A percentile compares a stretch with the other conserved stretches of the same genome.
phyloP scores from a whole-genome alignment of 768 basidiomycete species.

The Auricularia sp. region DNA sequence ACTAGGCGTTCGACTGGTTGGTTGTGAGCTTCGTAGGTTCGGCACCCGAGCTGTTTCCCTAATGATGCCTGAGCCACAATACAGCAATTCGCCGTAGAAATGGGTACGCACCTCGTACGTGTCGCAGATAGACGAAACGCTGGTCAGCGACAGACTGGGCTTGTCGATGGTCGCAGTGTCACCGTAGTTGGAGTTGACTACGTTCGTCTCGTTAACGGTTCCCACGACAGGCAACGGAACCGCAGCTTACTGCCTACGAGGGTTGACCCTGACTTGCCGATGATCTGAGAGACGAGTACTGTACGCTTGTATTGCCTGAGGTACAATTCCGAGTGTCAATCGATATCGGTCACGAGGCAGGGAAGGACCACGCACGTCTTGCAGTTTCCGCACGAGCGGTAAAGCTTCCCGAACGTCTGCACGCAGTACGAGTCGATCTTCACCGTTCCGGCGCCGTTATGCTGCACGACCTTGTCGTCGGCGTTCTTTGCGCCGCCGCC shows the following conservation, averaged over 20 bases:
- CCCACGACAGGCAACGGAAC: neutral
- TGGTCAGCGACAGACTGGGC: neutral
- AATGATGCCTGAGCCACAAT: neutral
- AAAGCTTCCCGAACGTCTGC: constrained; percentile 5
- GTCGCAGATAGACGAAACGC: constrained; percentile 1
- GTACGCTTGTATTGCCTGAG: constrained; percentile 5
- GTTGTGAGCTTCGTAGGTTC: constrained; percentile 5
- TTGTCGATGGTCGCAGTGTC: neutral
- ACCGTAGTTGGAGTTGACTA: neutral
- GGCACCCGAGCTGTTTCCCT: constrained; percentile 5
- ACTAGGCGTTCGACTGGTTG: constrained; percentile 2
- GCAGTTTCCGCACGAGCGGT: constrained; percentile 10
- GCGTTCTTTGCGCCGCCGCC: constrained; percentile 7
- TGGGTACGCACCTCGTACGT: neutral
- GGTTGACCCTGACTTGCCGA: neutral
- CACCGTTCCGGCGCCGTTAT: constrained; percentile 6
- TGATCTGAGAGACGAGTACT: neutral
- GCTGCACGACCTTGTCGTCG: constrained; percentile 9
- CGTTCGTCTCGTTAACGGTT: neutral
- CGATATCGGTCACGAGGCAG: neutral
- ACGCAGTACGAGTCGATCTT: constrained; percentile 5
- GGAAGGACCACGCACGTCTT: neutral
- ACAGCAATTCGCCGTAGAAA: neutral
- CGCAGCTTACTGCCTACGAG: neutral
- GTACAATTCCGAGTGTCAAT: neutral